Conservation (phyloP, 306 rosid species). For the Cicer arietinum region DNA sequence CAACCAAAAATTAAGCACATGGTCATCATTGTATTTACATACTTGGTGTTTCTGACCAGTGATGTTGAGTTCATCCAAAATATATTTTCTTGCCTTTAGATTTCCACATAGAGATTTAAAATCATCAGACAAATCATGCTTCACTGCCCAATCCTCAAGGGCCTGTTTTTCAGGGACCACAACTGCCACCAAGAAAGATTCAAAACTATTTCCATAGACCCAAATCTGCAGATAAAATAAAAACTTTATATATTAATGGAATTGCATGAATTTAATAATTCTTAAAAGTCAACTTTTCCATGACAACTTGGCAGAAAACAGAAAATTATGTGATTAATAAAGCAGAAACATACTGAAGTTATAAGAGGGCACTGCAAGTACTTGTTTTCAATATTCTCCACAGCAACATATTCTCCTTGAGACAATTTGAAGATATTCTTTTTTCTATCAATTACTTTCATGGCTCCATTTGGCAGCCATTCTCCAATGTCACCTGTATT, state of each 20-base stretch:
- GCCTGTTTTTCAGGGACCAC: slow-evolving; percentile 77
- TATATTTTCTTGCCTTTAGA: slow-evolving; percentile 65
- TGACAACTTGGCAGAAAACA: slow-evolving; percentile 12
- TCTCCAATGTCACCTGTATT: slow-evolving; percentile 95
- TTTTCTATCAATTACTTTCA: slow-evolving; percentile 91
- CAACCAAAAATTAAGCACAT: slow-evolving; percentile 17
- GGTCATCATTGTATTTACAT: slow-evolving; percentile 45
- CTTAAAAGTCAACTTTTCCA: background rate
- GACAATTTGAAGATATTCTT: slow-evolving; percentile 92
- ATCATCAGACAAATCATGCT: slow-evolving; percentile 58
- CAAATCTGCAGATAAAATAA: slow-evolving; percentile 62
- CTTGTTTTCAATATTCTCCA: slow-evolving; percentile 82
- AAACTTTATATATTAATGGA: slow-evolving; percentile 3
- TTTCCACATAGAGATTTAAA: slow-evolving; percentile 79
- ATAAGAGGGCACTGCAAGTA: slow-evolving; percentile 78
- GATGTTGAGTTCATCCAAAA: slow-evolving; percentile 82
- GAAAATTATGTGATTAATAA: slow-evolving; percentile 31
- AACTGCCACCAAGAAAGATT: slow-evolving; percentile 93
- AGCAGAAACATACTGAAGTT: slow-evolving; percentile 65
- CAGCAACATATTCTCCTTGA: slow-evolving; percentile 94
- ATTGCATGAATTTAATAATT: slow-evolving; percentile 3
- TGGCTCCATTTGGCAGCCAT: slow-evolving; percentile 85
- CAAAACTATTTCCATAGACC: slow-evolving; percentile 97
- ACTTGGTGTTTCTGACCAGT: slow-evolving; percentile 76
- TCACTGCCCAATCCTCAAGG: slow-evolving; percentile 83